Percentiles rank a stretch among this genome's conserved stretches.
These are phyloP conservation scores for Daedaleopsis nitida DNA, from an alignment of 768 basidiomycete species.

Conservation along the genomic window DNA sequence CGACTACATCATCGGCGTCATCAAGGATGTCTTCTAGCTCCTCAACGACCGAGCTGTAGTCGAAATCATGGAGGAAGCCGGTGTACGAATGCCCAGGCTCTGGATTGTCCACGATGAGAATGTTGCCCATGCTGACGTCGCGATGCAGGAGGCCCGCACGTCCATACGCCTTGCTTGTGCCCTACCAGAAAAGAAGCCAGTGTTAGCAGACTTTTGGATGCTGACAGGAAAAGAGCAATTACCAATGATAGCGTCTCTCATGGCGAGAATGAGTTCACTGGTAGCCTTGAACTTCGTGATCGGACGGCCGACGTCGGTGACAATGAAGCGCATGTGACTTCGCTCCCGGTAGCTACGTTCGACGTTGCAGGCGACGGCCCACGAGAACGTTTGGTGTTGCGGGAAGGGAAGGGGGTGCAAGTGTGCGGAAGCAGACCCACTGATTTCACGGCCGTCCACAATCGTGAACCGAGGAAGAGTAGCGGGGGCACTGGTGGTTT, in stretches of 20 bases:
- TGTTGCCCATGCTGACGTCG: slow-evolving; percentile 23
- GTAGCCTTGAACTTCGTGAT: slow-evolving; percentile 9
- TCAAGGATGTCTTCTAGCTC: not conserved
- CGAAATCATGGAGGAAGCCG: slow-evolving; percentile 12
- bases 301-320: slow-evolving; percentile 10
- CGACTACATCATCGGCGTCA: not conserved
- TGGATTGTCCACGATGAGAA: slow-evolving; percentile 15
- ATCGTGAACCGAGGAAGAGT: too few species aligned
- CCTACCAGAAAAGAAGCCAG: slow-evolving; percentile 10
- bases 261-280: slow-evolving; percentile 1
- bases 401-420: too few species aligned
- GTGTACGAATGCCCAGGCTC: not conserved
- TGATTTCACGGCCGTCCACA: too few species aligned
- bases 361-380: too few species aligned
- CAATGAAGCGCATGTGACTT: slow-evolving; percentile 16
- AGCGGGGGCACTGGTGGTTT: too few species aligned
- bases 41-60: slow-evolving; percentile 1
- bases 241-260: slow-evolving; percentile 13
- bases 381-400: too few species aligned
- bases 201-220: too few species aligned
- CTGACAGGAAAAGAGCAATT: not conserved
- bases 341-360: not conserved
- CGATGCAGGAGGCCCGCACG: slow-evolving; percentile 20
- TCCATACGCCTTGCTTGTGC: slow-evolving; percentile 11
- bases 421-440: too few species aligned